A percentile compares a stretch with the other conserved stretches of the same genome.
phyloP scores from a whole-genome alignment of 106 monocot species.

The Acanthochlamys bracteata region DNA sequence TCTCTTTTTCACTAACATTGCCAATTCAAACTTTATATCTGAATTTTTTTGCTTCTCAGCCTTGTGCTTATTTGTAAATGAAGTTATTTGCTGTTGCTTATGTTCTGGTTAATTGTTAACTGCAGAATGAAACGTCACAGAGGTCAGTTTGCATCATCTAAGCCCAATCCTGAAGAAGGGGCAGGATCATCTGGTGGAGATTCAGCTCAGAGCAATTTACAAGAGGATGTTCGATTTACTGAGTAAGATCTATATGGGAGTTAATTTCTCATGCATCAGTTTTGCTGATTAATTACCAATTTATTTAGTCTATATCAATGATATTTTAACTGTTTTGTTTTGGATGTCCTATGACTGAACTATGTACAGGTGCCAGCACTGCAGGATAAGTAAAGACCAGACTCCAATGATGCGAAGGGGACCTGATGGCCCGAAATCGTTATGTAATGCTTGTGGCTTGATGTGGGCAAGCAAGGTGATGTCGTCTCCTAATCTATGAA shows the following conservation, averaged over 20 bases:
- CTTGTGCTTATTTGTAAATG: no score
- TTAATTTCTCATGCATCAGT: neutral
- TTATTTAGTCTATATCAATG: neutral
- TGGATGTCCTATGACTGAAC: neutral
- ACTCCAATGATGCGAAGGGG: constrained; percentile 59
- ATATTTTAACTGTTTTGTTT: neutral
- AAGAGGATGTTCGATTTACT: constrained; percentile 10
- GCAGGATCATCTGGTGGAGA: constrained; percentile 10
- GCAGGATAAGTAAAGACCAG: constrained; percentile 19
- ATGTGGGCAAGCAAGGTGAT: constrained; percentile 52
- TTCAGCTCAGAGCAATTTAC: constrained; percentile 10
- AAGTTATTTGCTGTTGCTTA: no score
- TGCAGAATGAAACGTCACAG: constrained; percentile 40
- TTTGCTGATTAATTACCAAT: no score
- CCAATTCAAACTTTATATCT: no score
- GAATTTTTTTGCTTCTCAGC: no score
- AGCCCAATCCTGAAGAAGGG: constrained; percentile 19
- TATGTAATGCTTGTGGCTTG: constrained; percentile 50
- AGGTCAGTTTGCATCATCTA: constrained; percentile 52
- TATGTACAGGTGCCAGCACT: constrained; percentile 34
- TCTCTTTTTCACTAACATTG: no score
- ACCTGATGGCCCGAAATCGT: constrained; percentile 36
- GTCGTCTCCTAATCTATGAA: neutral
- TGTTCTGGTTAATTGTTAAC: neutral
- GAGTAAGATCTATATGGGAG: constrained; percentile 15